Conservation (phyloP, 2,329 filamentous ascomycete species). For the Pseudogymnoascus sp. region DNA sequence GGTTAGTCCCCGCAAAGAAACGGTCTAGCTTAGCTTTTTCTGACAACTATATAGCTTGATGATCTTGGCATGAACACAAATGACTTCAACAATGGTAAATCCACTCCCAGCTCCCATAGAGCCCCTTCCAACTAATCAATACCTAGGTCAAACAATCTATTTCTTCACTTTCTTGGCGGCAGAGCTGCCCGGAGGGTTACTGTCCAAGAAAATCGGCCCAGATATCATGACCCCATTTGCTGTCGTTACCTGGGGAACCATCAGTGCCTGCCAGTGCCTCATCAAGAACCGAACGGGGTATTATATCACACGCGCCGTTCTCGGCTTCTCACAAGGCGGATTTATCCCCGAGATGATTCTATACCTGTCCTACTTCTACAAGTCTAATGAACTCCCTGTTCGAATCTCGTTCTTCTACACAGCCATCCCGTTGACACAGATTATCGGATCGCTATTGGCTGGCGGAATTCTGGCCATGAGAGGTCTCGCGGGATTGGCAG, state of each 20-base stretch:
- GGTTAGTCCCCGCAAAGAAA: constrained; percentile 10
- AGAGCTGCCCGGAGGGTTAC: constrained; percentile 51
- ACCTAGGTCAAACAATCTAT: constrained; percentile 39
- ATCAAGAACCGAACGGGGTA: constrained; percentile 19
- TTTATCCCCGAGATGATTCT: constrained; percentile 19
- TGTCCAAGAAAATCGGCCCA: constrained; percentile 46
- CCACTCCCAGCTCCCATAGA: not conserved
- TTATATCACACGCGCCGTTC: constrained; percentile 9
- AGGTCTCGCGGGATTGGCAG: constrained; percentile 41
- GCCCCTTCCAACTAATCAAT: not conserved
- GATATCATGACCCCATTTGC: constrained; percentile 42
- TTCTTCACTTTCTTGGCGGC: constrained; percentile 44
- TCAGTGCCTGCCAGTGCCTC: constrained; percentile 37
- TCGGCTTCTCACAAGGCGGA: constrained; percentile 15
- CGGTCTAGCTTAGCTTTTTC: constrained; percentile 40
- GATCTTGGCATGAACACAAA: constrained; percentile 39
- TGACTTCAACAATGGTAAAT: constrained; percentile 39
- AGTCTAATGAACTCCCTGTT: constrained; percentile 14
- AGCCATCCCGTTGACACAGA: not conserved
- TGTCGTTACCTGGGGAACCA: constrained; percentile 40
- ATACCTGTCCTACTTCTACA: constrained; percentile 16
- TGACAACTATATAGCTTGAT: constrained; percentile 45
- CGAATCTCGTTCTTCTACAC: constrained; percentile 16
- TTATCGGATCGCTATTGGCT: constrained; percentile 44
- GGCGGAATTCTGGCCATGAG: constrained; percentile 45